Evolutionary conservation across 164 flowering plant species (phyloP), one percentile per base, ranked within the genome.

Genomic region (Dillenia suffruticosa): DNA sequence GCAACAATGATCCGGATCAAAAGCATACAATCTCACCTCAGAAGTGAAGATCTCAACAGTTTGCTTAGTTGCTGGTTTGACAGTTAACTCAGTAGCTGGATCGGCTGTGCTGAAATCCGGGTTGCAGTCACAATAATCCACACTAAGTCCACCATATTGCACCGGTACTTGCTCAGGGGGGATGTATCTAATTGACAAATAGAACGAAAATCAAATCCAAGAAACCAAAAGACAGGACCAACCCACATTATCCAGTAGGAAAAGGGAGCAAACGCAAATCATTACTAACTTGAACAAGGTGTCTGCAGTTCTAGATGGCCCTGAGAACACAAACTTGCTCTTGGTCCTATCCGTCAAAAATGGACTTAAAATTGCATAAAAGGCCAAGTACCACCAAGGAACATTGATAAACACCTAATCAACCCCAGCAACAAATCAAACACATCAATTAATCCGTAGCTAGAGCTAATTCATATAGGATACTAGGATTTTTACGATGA

Each of bases 131-230:
- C 87, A 80, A 55, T 58, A 72, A 66, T 85, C 88, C 1, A 81
- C 81, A 61, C 87, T 73, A 56, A 86, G 63, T 16, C 92, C 92
- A 58, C 92, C 92, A 63, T 82, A 86, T 40, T 84, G 89, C 50
- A 81, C 69, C 1, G 87, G 89, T 9, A 84, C 79, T 53, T 84
- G 87, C 66, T 86, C 92, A 3, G 92, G 83, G 51, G 16, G 51
- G 16, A 86, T 72, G 70, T 86, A 84, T 60, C 92, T 84, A 74
- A 67, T 66, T 49, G 19, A 59, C 26, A 59, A 53, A 51, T 62
- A 2, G 44, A 40, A 62, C 45, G 16, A 44, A 51, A 9, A 56
- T 44, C 40, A 26, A 26, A 26, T 26, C 40, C 40, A 46, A 46
- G 13, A 60, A 24, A 17, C n/a, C 26, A n/a, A 6, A 1, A 26